Evolutionary conservation across 257 asterid species (phyloP), one percentile per base, ranked within the genome.

Genomic region (Scutellaria barbata): DNA sequence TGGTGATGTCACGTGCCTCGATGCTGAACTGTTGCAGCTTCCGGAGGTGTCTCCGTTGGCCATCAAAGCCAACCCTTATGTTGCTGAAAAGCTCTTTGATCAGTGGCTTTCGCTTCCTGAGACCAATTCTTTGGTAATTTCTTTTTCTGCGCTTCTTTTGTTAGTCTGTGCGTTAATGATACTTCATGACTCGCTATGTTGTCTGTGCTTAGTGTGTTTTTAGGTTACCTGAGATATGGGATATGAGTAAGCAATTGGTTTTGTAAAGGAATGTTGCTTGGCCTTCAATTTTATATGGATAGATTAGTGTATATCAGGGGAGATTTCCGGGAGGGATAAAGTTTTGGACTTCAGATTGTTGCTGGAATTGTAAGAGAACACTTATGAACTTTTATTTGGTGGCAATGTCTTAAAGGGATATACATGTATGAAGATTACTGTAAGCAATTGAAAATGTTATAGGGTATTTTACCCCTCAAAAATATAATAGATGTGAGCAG

Each of bases 91-190:
- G 85, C 90, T 93, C 30, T 93, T 83, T 59, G 96, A 93, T 83
- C 95, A 89, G 80, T 93, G 98, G 98, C 94, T 93, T 41, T 90
- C 98, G 72, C 95, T 89, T 33, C 94, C 97, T 14, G 98, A 93
- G 51, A 87, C 97, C 75, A 68, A 79, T 56, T 73, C 87, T 2
- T 75, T 93, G 98, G 98, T 93, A 90, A 78, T 70, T 56, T 8
- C 41, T 69, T 13, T 39, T 2, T 12, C 22, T 14, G 20, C 22
- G 53, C 22, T 11, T 16, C 46, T n/a, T 60, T 33, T 2, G 25
- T 53, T 55, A 8, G 63, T 46, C 64, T 74, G 11, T 35, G 59
- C 54, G 40, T 68, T 66, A 25, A 25, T 30, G 72, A 43, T 33
- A 66, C 25, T 59, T 50, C 42, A 39, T 72, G 45, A 42, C 48